Evolutionary conservation across 306 rosid genomes (phyloP).

Genomic region (Amphicarpaea edgeworthii): DNA sequence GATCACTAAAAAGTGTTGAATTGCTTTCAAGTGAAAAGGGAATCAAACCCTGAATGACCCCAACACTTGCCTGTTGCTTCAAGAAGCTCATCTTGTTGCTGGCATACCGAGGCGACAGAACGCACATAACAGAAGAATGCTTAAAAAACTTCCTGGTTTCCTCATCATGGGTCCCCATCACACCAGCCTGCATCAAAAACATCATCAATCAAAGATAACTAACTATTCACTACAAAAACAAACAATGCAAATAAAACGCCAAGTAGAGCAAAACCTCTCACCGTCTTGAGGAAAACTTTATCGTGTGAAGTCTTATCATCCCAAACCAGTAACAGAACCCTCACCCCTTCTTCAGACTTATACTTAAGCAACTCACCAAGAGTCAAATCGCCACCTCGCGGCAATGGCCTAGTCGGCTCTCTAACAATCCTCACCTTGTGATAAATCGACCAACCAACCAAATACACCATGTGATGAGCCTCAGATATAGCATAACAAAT

Average conservation of each 20-base stretch:
- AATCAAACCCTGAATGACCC: constrained; percentile 3
- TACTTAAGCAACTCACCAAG: constrained; percentile 97
- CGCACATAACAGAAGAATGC: constrained; percentile 91
- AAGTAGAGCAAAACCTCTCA: constrained; percentile 32
- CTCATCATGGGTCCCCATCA: constrained; percentile 94
- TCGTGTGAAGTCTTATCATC: constrained; percentile 94
- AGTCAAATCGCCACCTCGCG: constrained; percentile 71
- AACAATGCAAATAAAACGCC: background rate
- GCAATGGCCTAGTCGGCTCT: constrained; percentile 68
- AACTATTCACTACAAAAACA: background rate
- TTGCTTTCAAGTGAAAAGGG: background rate
- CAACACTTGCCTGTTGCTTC: constrained; percentile 74
- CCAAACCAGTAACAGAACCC: constrained; percentile 86
- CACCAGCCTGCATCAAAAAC: constrained; percentile 69
- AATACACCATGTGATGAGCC: constrained; percentile 91
- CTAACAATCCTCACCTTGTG: constrained; percentile 81
- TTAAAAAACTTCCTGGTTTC: constrained; percentile 86
- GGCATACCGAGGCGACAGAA: constrained; percentile 80
- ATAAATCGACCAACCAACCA: constrained; percentile 86
- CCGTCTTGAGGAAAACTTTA: constrained; percentile 66
- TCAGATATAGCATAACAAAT: constrained; percentile 84
- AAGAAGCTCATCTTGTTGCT: constrained; percentile 79
- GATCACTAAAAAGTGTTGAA: background rate
- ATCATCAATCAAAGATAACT: background rate
- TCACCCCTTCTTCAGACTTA: constrained; percentile 89